phyloP scores from a whole-genome alignment of 2,329 filamentous ascomycete species.

The Metarhizium anisopliae region DNA sequence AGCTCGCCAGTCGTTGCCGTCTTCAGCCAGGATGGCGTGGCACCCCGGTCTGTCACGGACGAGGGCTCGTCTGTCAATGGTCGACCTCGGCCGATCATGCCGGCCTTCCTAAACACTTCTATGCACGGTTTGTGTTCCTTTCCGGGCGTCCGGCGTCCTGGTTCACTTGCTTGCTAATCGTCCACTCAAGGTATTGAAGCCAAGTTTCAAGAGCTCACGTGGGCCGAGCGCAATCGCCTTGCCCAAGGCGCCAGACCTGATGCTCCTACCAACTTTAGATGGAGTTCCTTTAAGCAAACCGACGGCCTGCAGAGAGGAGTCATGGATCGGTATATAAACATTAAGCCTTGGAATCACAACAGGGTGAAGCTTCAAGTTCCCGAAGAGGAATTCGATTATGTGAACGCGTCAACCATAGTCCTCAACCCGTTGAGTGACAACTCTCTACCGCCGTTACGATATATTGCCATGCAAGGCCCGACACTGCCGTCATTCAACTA shows the following conservation, averaged over 20 bases:
- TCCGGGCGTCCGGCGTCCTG: background rate
- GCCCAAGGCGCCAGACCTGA: constrained; percentile 30
- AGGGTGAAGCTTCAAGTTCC: constrained; percentile 74
- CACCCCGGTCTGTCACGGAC: constrained; percentile 15
- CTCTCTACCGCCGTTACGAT: constrained; percentile 40
- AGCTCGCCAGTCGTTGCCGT: constrained; percentile 21
- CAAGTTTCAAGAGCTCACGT: constrained; percentile 45
- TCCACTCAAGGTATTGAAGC: constrained; percentile 32
- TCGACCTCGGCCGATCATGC: constrained; percentile 20
- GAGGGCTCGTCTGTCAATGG: constrained; percentile 4
- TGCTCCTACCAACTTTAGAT: constrained; percentile 20
- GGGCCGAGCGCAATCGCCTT: constrained; percentile 42
- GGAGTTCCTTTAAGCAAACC: constrained; percentile 26
- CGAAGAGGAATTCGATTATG: constrained; percentile 64
- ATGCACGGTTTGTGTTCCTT: constrained; percentile 22
- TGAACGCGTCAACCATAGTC: constrained; percentile 69
- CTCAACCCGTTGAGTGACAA: constrained; percentile 36
- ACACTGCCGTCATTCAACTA: constrained; percentile 67
- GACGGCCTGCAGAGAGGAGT: constrained; percentile 19
- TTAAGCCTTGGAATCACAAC: constrained; percentile 83
- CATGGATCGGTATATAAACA: constrained; percentile 80
- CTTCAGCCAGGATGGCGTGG: constrained; percentile 27
- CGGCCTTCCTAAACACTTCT: constrained; percentile 29
- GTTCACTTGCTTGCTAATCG: background rate
- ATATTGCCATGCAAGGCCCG: constrained; percentile 92